Conservation (phyloP, 352 stramenopile species). For the Pythium phragmitis region DNA sequence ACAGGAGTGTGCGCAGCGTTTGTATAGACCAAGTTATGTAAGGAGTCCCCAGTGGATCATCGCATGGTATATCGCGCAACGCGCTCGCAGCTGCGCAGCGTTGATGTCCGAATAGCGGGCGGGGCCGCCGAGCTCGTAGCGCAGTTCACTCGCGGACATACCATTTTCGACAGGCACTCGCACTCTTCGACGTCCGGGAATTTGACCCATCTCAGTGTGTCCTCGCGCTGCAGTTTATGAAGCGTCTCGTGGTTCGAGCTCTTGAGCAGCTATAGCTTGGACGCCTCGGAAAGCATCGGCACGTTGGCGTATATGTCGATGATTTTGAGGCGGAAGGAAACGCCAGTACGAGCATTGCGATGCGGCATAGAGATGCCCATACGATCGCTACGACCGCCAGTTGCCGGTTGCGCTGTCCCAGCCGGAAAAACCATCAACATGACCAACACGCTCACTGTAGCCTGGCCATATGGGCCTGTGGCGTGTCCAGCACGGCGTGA, state of each 20-base stretch:
- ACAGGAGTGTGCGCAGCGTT: neutral
- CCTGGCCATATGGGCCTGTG: slow-evolving; percentile 14
- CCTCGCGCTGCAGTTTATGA: slow-evolving; percentile 41
- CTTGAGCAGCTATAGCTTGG: slow-evolving; percentile 40
- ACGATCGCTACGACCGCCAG: slow-evolving; percentile 26
- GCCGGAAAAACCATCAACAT: slow-evolving; percentile 36
- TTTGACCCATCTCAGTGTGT: slow-evolving; percentile 45
- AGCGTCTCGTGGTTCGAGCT: slow-evolving; percentile 41
- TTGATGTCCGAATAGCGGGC: slow-evolving; percentile 78
- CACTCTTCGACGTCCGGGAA: slow-evolving; percentile 50
- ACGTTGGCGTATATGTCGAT: slow-evolving; percentile 4
- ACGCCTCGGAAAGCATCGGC: slow-evolving; percentile 31
- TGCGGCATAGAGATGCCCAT: slow-evolving; percentile 19
- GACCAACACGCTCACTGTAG: slow-evolving; percentile 26
- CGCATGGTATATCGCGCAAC: slow-evolving; percentile 47
- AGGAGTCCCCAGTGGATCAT: neutral
- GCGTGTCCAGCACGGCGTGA: neutral
- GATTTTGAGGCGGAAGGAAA: slow-evolving; percentile 12
- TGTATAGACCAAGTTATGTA: no score
- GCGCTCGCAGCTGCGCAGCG: slow-evolving; percentile 68
- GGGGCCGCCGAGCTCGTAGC: slow-evolving; percentile 70
- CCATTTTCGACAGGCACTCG: slow-evolving; percentile 61
- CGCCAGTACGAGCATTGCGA: slow-evolving; percentile 29
- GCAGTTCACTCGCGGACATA: slow-evolving; percentile 63
- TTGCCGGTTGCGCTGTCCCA: slow-evolving; percentile 22